Evolutionary conservation across 2,329 filamentous ascomycete species (phyloP).

Genomic region (Fusarium udum): DNA sequence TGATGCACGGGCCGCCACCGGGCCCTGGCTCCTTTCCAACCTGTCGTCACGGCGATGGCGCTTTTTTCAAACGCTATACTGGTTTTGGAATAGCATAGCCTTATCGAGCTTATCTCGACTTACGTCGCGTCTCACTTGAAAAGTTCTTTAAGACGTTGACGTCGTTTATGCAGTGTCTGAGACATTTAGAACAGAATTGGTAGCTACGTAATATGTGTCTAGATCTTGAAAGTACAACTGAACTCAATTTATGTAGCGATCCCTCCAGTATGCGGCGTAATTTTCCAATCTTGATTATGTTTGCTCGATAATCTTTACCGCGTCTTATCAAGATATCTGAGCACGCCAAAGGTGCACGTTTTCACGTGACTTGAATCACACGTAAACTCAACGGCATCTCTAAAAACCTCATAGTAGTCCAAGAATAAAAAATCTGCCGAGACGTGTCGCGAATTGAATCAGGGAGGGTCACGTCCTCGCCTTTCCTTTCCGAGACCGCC

Average conservation of each 20-base stretch:
- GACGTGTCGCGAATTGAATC: slow-evolving; percentile 25
- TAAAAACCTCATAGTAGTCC: neutral
- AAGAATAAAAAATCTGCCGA: slow-evolving; percentile 7
- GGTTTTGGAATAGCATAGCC: neutral
- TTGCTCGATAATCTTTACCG: slow-evolving; percentile 1
- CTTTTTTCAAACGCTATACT: slow-evolving; percentile 33
- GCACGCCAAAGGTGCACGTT: slow-evolving; percentile 22
- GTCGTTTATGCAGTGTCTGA: neutral
- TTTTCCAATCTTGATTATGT: slow-evolving; percentile 4
- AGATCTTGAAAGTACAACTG: neutral
- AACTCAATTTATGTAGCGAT: neutral
- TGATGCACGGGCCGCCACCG: slow-evolving; percentile 36
- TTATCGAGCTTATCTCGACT: slow-evolving; percentile 10
- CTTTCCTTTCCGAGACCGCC: slow-evolving; percentile 3
- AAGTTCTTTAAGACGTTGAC: slow-evolving; percentile 13
- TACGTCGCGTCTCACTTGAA: slow-evolving; percentile 40
- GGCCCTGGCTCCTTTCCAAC: slow-evolving; percentile 21
- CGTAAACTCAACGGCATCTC: slow-evolving; percentile 15
- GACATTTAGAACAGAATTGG: neutral
- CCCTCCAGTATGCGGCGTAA: neutral
- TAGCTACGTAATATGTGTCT: neutral
- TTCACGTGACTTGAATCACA: slow-evolving; percentile 33
- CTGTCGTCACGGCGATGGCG: slow-evolving; percentile 50
- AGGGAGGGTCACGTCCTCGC: neutral
- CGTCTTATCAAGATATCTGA: neutral